phyloP scores from a whole-genome alignment of 148 eudicot genomes.

The Simmondsia chinensis region DNA sequence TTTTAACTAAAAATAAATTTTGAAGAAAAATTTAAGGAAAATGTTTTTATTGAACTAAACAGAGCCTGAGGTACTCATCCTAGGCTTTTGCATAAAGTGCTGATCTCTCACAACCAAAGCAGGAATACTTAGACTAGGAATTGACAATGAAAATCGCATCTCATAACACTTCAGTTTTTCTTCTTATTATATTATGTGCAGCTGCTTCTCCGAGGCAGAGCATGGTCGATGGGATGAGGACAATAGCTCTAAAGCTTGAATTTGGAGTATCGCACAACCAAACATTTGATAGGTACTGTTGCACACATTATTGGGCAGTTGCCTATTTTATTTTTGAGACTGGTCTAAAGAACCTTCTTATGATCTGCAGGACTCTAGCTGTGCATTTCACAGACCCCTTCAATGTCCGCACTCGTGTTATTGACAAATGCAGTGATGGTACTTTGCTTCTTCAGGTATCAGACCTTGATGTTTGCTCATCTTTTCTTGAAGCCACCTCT shows the following conservation, averaged over 20 bases:
- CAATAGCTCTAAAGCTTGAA: conserved; percentile 90
- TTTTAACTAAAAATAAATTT: no score
- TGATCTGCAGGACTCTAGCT: conserved; percentile 66
- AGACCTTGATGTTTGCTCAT: background rate
- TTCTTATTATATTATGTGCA: conserved; percentile 24
- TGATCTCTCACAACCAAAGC: no score
- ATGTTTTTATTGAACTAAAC: no score
- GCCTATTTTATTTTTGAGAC: conserved; percentile 7
- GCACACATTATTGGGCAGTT: conserved; percentile 3
- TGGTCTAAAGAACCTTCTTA: conserved; percentile 8
- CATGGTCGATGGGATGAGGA: conserved; percentile 87
- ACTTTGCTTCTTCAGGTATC: conserved; percentile 91
- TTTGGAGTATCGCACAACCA: conserved; percentile 93
- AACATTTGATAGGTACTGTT: conserved; percentile 62
- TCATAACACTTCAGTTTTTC: no score
- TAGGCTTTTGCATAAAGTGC: no score
- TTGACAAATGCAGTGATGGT: conserved; percentile 86
- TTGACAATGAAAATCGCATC: no score
- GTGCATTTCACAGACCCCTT: conserved; percentile 96
- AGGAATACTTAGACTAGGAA: no score
- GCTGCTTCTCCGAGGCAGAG: conserved; percentile 52
- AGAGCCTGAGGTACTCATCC: no score
- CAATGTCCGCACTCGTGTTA: conserved; percentile 71
- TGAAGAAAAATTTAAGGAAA: no score
- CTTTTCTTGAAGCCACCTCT: background rate